phyloP scores from a whole-genome alignment of 805 yeast genomes.

The Sugiyamaella marilandica region DNA sequence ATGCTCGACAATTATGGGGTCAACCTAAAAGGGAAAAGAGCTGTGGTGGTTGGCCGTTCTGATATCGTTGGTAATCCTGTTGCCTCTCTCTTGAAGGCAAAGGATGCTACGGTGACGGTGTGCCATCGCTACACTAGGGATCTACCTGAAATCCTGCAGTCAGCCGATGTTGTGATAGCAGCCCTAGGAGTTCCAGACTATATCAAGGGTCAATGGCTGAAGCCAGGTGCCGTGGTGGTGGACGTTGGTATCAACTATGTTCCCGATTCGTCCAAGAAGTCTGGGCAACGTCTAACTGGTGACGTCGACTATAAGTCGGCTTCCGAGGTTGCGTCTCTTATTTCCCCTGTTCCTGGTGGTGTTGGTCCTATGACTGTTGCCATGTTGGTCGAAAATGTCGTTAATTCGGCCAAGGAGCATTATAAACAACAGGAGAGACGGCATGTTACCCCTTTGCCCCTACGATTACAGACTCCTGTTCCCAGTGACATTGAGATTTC shows the following conservation, averaged over 20 bases:
- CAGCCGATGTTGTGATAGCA: slow-evolving; percentile 85
- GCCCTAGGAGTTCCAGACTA: slow-evolving; percentile 86
- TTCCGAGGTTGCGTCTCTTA: slow-evolving; percentile 53
- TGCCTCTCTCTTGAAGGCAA: slow-evolving; percentile 70
- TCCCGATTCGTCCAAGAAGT: slow-evolving; percentile 65
- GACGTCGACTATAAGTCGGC: slow-evolving; percentile 84
- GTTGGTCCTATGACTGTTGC: slow-evolving; percentile 99
- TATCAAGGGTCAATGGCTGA: slow-evolving; percentile 84
- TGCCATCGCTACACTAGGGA: slow-evolving; percentile 71
- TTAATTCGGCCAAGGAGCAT: slow-evolving; percentile 67
- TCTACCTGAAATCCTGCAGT: slow-evolving; percentile 51
- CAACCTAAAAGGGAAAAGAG: slow-evolving; percentile 67
- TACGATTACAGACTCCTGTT: slow-evolving; percentile 58
- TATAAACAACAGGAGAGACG: slow-evolving; percentile 33
- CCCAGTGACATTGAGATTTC: slow-evolving; percentile 91
- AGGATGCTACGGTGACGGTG: slow-evolving; percentile 80
- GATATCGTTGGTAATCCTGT: slow-evolving; percentile 97
- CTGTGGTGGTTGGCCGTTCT: slow-evolving; percentile 90
- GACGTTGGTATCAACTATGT: slow-evolving; percentile 95
- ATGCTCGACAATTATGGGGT: slow-evolving; percentile 67
- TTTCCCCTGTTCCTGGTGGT: slow-evolving; percentile 98
- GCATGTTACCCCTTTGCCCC: slow-evolving; percentile 51
- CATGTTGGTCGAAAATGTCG: slow-evolving; percentile 82
- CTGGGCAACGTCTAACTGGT: slow-evolving; percentile 85
- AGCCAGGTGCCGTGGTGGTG: slow-evolving; percentile 76